Evolutionary conservation across 768 basidiomycete species (phyloP).

Genomic region (Boletus sp.): DNA sequence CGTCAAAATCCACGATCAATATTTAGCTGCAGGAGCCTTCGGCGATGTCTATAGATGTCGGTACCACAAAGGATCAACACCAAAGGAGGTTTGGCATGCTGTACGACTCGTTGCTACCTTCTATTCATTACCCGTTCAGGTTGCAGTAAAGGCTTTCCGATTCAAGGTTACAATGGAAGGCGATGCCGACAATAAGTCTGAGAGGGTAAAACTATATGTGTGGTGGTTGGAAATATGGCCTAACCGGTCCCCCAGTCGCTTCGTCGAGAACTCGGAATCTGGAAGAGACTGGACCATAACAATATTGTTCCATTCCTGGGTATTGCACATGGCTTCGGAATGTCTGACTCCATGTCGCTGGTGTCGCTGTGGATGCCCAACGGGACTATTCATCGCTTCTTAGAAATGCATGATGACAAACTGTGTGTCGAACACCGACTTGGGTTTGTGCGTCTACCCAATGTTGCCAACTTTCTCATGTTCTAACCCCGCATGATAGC

Average conservation of each 20-base stretch:
- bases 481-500: constrained; percentile 18
- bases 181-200: neutral
- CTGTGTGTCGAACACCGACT: neutral
- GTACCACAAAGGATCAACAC: neutral
- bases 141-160: constrained; percentile 6
- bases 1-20: neutral
- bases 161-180: neutral
- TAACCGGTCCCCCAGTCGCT: neutral
- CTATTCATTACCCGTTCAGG: neutral
- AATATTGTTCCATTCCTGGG: neutral
- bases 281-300: neutral
- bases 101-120: too few relatives aligned
- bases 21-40: neutral
- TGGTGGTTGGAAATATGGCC: too few relatives aligned
- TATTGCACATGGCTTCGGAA: too few relatives aligned
- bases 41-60: neutral
- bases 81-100: neutral
- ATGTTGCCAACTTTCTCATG: constrained; percentile 5
- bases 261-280: neutral
- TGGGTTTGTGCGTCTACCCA: constrained; percentile 15
- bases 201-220: neutral
- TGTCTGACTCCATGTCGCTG: too few relatives aligned
- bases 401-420: neutral
- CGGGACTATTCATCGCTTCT: constrained; percentile 12
- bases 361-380: too few relatives aligned